Conservation (phyloP, 257 asterid species). For the Fraxinus cuspidata region DNA sequence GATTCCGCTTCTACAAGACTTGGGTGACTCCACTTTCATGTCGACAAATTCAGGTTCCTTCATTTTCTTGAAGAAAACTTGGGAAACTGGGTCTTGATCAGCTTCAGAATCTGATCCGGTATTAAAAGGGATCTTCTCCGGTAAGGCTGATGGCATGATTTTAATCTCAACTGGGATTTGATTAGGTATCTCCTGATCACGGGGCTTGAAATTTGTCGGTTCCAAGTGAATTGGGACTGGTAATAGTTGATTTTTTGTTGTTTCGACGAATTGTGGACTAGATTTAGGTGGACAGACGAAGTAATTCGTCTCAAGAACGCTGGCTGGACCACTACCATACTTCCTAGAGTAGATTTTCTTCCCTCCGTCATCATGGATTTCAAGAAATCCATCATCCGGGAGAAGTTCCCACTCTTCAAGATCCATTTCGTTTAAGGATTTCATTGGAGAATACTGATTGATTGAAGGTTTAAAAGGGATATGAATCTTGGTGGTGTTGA, state of each 20-base stretch:
- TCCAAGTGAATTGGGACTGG: slow-evolving; percentile 34
- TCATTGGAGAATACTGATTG: neutral
- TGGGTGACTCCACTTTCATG: slow-evolving; percentile 75
- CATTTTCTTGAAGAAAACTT: slow-evolving; percentile 79
- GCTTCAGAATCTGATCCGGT: neutral
- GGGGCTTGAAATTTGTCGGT: slow-evolving; percentile 6
- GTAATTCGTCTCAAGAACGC: slow-evolving; percentile 51
- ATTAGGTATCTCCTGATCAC: slow-evolving; percentile 23
- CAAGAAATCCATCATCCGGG: slow-evolving; percentile 67
- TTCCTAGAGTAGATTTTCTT: slow-evolving; percentile 56
- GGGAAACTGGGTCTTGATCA: slow-evolving; percentile 58
- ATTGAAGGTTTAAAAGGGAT: neutral
- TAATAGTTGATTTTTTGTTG: slow-evolving; percentile 31
- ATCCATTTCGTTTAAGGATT: slow-evolving; percentile 40
- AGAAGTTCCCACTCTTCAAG: slow-evolving; percentile 84
- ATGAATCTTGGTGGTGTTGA: slow-evolving; percentile 1
- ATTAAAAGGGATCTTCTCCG: slow-evolving; percentile 13
- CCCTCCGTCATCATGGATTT: slow-evolving; percentile 53
- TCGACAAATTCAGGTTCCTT: slow-evolving; percentile 68
- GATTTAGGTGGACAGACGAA: slow-evolving; percentile 49
- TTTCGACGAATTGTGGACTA: slow-evolving; percentile 37
- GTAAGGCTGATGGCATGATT: slow-evolving; percentile 16
- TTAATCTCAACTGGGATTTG: slow-evolving; percentile 26
- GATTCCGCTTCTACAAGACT: slow-evolving; percentile 32
- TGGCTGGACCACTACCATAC: slow-evolving; percentile 17